phyloP scores from a whole-genome alignment of 2,329 filamentous ascomycete species.

The Exophiala bonariae region DNA sequence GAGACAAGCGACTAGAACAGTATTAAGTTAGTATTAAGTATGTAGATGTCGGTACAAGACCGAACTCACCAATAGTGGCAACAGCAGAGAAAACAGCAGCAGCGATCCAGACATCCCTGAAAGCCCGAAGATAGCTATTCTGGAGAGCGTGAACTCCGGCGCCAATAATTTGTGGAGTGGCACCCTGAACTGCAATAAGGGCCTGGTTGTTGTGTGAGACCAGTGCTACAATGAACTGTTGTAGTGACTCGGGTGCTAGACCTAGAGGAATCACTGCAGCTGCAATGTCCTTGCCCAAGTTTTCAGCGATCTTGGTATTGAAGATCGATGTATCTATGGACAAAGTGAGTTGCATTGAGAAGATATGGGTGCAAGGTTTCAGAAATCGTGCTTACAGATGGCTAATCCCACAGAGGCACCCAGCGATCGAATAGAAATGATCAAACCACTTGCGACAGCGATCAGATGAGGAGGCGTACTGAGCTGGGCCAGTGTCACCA shows the following conservation, averaged over 20 bases:
- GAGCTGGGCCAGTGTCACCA: constrained; percentile 18
- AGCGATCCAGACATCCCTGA: constrained; percentile 12
- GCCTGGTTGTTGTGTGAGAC: not conserved
- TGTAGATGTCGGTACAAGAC: no score
- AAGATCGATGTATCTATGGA: no score
- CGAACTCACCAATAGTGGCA: no score
- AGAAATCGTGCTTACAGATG: no score
- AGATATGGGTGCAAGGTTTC: no score
- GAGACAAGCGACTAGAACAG: no score
- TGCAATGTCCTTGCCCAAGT: constrained; percentile 4
- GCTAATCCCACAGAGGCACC: constrained; percentile 18
- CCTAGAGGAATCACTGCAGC: constrained; percentile 11
- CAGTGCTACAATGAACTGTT: constrained; percentile 9
- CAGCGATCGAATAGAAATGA: constrained; percentile 13
- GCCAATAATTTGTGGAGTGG: constrained; percentile 7
- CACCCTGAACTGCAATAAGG: constrained; percentile 2
- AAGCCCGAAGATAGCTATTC: constrained; percentile 2
- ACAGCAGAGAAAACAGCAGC: not conserved
- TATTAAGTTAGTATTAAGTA: no score
- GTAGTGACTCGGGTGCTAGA: not conserved
- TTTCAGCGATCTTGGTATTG: not conserved
- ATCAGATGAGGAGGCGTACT: constrained; percentile 18
- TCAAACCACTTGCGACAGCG: constrained; percentile 15
- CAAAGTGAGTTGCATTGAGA: no score
- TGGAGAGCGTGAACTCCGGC: constrained; percentile 5